Percentiles rank a stretch among this genome's conserved stretches.
Evolutionary conservation across 768 basidiomycete species (phyloP).

Genomic region (Cyathus striatus): DNA sequence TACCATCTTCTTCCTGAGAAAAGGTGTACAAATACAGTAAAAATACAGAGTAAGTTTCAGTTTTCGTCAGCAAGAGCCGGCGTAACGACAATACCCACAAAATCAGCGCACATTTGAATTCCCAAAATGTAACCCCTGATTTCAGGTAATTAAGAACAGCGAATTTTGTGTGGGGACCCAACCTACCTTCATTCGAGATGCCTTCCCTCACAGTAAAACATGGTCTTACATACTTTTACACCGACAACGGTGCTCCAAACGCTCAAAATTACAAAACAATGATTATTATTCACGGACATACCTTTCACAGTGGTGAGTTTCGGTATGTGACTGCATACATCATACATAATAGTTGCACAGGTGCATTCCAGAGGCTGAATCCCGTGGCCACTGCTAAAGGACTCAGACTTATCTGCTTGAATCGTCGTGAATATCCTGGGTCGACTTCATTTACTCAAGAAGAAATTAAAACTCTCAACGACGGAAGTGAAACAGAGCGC

Average conservation of each 20-base stretch:
- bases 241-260: slow-evolving; percentile 19
- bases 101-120: no score
- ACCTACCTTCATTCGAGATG: no score
- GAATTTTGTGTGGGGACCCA: no score
- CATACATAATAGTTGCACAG: slow-evolving; percentile 5
- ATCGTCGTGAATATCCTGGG: slow-evolving; percentile 26
- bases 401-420: slow-evolving; percentile 22
- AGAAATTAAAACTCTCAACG: slow-evolving; percentile 11
- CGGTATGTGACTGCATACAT: neutral
- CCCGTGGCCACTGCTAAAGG: slow-evolving; percentile 10
- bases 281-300: slow-evolving; percentile 24
- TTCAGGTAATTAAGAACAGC: no score
- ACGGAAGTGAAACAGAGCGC: slow-evolving; percentile 12
- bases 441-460: slow-evolving; percentile 21
- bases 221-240: slow-evolving; percentile 18
- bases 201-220: neutral
- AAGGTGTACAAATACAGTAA: no score
- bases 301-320: slow-evolving; percentile 18
- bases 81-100: no score
- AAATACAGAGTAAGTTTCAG: no score
- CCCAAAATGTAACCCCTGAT: no score
- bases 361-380: slow-evolving; percentile 17
- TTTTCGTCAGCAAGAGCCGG: no score
- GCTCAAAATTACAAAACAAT: slow-evolving; percentile 15
- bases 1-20: no score